Conservation (phyloP, 441 rosid species). For the Jatropha podagrica region DNA sequence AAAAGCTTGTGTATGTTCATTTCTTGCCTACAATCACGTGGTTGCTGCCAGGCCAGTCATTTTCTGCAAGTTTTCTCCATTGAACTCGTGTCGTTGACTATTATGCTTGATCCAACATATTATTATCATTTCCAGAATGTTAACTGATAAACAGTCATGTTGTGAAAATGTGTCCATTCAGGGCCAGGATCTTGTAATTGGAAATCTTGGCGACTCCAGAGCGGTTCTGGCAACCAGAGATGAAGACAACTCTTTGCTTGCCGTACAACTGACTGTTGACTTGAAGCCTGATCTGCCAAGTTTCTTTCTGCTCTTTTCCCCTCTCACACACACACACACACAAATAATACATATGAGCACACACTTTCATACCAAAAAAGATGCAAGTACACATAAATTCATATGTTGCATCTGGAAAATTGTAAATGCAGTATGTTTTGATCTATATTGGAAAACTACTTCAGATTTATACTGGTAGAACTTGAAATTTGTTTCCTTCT, state of each 20-base stretch:
- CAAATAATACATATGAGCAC: not conserved
- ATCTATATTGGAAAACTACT: constrained; percentile 18
- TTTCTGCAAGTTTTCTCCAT: not conserved
- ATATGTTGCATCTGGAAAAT: constrained; percentile 5
- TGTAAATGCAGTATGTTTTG: not conserved
- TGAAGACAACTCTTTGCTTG: constrained; percentile 58
- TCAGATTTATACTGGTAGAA: not conserved
- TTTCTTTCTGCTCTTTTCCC: constrained; percentile 37
- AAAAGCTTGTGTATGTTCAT: no score
- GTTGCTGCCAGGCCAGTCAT: not conserved
- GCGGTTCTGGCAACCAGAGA: constrained; percentile 80
- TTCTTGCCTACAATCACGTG: constrained; percentile 2
- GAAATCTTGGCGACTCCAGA: constrained; percentile 95
- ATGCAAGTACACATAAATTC: not conserved
- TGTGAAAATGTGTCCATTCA: constrained; percentile 30
- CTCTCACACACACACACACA: not conserved
- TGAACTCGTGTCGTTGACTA: not conserved
- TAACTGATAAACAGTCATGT: not conserved
- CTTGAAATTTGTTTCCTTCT: constrained; percentile 19
- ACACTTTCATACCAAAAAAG: not conserved
- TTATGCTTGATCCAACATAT: not conserved
- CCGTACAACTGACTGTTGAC: constrained; percentile 88
- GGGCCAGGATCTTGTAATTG: constrained; percentile 81
- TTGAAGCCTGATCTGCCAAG: constrained; percentile 98
- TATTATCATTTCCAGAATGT: not conserved